phyloP scores from a whole-genome alignment of 2,329 filamentous ascomycete species.

The Colletotrichum aenigma region DNA sequence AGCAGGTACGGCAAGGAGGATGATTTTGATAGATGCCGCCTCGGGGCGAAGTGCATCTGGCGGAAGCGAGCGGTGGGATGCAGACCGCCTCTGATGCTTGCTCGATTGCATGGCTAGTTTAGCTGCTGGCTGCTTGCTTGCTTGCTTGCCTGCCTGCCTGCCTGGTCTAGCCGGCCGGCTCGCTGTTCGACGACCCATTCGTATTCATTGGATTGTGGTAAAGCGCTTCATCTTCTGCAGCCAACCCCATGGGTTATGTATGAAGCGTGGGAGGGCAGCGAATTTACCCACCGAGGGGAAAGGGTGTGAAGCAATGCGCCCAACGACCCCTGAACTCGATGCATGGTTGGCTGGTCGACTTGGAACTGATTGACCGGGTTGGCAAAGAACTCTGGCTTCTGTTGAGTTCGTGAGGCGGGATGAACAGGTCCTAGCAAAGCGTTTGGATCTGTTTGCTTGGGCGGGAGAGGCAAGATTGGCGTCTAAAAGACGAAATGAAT shows the following conservation, averaged over 20 bases:
- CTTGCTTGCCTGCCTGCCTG: not conserved
- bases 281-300: not conserved
- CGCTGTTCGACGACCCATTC: not conserved
- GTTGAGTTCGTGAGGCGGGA: not conserved
- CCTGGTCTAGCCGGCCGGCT: not conserved
- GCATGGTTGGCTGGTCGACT: slow-evolving; percentile 14
- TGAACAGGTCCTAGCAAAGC: not conserved
- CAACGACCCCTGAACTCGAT: not conserved
- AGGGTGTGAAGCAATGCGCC: slow-evolving; percentile 10
- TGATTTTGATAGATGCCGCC: not conserved
- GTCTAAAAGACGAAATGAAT: not conserved
- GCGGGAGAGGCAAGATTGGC: not conserved
- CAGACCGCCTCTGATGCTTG: slow-evolving; percentile 2
- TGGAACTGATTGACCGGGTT: not conserved
- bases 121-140: not conserved
- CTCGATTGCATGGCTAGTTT: not conserved
- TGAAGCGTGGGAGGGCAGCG: not conserved
- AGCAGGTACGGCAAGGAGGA: not conserved
- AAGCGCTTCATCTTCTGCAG: not conserved
- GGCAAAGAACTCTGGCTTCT: not conserved
- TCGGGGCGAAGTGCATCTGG: slow-evolving; percentile 6
- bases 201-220: not conserved
- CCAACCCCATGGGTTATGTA: not conserved
- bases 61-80: slow-evolving; percentile 4
- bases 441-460: not conserved